Conservation (phyloP, 495 filamentous ascomycete species). For the Penicillium canescens region DNA sequence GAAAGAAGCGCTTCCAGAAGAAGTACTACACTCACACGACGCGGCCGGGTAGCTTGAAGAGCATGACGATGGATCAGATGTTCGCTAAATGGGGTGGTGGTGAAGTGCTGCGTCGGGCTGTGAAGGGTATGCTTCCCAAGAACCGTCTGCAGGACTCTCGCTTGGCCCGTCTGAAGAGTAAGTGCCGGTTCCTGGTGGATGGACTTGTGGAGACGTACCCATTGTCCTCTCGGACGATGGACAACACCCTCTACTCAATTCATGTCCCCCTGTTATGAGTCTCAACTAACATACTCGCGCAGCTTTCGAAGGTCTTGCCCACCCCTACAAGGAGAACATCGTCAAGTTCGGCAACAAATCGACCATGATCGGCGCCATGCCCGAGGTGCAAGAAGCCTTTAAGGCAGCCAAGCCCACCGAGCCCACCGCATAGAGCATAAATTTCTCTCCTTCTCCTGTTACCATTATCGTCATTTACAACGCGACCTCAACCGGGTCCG, state of each 20-base stretch:
- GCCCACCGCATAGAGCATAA: slow-evolving; percentile 23
- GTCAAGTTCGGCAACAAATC: slow-evolving; percentile 63
- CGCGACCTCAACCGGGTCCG: slow-evolving; percentile 5
- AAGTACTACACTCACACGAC: slow-evolving; percentile 93
- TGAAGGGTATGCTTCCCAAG: slow-evolving; percentile 97
- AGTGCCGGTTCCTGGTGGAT: slow-evolving; percentile 24
- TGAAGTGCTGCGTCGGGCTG: slow-evolving; percentile 88
- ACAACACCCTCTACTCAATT: background rate
- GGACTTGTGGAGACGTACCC: background rate
- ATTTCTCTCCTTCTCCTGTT: slow-evolving; percentile 9
- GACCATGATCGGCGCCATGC: slow-evolving; percentile 31
- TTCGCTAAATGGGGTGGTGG: slow-evolving; percentile 92
- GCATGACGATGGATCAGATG: slow-evolving; percentile 92
- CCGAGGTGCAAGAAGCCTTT: slow-evolving; percentile 50
- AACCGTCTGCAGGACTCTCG: slow-evolving; percentile 85
- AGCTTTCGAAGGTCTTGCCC: slow-evolving; percentile 87
- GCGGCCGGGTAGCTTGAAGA: slow-evolving; percentile 79
- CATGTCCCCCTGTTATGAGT: background rate
- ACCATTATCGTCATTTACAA: slow-evolving; percentile 16
- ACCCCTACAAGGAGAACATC: slow-evolving; percentile 91
- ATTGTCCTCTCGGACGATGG: background rate
- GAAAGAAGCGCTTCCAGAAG: slow-evolving; percentile 91
- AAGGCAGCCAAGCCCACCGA: slow-evolving; percentile 40
- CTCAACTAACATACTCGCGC: slow-evolving; percentile 13
- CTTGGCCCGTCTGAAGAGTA: slow-evolving; percentile 84